Conservation (phyloP, 495 filamentous ascomycete genomes). For the Corynascus novoguineensis region DNA sequence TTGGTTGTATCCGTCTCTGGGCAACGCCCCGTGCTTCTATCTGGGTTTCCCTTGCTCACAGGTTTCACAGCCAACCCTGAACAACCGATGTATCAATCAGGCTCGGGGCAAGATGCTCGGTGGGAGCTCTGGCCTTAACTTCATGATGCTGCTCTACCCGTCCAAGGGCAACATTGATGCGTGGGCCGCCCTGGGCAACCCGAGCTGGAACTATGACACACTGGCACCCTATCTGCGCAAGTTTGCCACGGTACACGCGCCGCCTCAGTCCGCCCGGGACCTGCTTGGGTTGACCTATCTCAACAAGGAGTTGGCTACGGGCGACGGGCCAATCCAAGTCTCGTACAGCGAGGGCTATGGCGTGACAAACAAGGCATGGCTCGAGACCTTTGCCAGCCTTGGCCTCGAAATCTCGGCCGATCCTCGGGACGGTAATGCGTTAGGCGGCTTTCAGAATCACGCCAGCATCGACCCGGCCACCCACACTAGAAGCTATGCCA, state of each 20-base stretch:
- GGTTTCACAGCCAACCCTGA: slow-evolving; percentile 25
- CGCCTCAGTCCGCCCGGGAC: slow-evolving; percentile 28
- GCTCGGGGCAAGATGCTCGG: slow-evolving; percentile 53
- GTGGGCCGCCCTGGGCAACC: slow-evolving; percentile 51
- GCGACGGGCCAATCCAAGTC: slow-evolving; percentile 38
- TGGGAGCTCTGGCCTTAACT: slow-evolving; percentile 54
- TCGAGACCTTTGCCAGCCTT: slow-evolving; percentile 30
- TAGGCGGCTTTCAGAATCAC: slow-evolving; percentile 45
- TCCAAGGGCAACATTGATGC: slow-evolving; percentile 44
- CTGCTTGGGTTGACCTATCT: slow-evolving; percentile 30
- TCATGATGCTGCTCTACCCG: slow-evolving; percentile 43
- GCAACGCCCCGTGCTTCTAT: background rate
- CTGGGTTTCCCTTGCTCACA: too few species aligned
- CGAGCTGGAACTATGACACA: slow-evolving; percentile 47
- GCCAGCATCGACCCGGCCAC: slow-evolving; percentile 40
- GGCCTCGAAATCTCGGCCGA: slow-evolving; percentile 34
- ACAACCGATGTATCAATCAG: slow-evolving; percentile 32
- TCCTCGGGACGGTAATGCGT: slow-evolving; percentile 32
- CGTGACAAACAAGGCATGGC: slow-evolving; percentile 34
- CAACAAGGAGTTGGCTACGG: slow-evolving; percentile 27
- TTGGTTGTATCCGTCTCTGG: slow-evolving; percentile 15
- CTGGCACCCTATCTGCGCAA: slow-evolving; percentile 46
- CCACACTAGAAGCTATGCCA: slow-evolving; percentile 36
- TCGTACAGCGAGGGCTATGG: slow-evolving; percentile 37
- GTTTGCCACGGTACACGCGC: slow-evolving; percentile 34